Conservation (phyloP, 2,329 filamentous ascomycete genomes). For the Alternaria sp. region DNA sequence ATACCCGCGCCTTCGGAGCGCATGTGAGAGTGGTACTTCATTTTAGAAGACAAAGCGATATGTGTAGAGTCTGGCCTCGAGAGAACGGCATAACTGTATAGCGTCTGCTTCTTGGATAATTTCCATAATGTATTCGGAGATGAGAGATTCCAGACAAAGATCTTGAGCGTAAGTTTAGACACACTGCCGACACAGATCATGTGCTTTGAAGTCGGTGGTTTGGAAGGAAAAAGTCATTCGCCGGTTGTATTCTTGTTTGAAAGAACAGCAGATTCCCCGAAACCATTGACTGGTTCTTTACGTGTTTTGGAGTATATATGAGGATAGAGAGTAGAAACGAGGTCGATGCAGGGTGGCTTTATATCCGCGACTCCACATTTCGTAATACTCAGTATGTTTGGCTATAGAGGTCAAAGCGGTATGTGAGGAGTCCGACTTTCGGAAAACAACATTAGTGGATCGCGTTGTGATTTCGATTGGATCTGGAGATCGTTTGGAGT, state of each 20-base stretch:
- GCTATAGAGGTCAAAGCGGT: not conserved
- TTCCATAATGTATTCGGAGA: not conserved
- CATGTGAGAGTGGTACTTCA: not conserved
- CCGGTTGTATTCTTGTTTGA: not conserved
- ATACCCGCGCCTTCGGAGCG: not conserved
- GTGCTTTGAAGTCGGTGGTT: not conserved
- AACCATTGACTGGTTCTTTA: too few relatives aligned
- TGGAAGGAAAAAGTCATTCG: not conserved
- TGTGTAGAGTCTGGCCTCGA: not conserved
- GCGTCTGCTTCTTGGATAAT: not conserved
- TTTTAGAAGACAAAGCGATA: rapidly evolving
- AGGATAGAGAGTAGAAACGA: not conserved
- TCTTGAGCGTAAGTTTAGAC: not conserved
- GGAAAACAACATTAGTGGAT: not conserved
- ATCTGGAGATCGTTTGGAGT: too few relatives aligned
- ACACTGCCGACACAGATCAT: not conserved
- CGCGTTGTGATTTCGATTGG: too few relatives aligned
- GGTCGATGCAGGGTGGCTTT: not conserved
- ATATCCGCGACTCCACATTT: not conserved
- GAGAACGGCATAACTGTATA: not conserved
- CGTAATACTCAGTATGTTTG: rapidly evolving
- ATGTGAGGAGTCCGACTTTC: not conserved
- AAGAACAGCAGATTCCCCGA: not conserved
- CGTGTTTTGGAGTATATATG: too few relatives aligned
- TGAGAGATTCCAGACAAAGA: rapidly evolving